A percentile compares a stretch with the other conserved stretches of the same genome.
Evolutionary conservation across 1,284 basidiomycete genomes (phyloP).

Genomic region (Melanopsichium pennsylvanicum): DNA sequence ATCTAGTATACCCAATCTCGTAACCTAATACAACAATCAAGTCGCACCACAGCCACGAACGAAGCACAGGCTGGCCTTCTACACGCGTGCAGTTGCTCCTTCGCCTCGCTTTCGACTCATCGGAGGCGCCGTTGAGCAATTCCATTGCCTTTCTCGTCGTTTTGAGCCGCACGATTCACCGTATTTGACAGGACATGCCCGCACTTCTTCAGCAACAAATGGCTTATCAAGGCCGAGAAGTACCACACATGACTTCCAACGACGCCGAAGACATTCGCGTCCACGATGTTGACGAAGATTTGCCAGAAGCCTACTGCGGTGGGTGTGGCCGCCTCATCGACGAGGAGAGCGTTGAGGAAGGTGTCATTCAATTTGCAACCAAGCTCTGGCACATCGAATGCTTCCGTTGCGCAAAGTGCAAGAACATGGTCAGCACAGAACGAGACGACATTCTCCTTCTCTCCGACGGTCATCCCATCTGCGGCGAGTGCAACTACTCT

Average conservation of each 20-base stretch:
- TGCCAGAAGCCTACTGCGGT: slow-evolving; percentile 57
- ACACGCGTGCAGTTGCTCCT: no score
- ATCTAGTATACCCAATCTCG: no score
- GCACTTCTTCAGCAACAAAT: slow-evolving; percentile 25
- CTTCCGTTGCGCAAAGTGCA: slow-evolving; percentile 66
- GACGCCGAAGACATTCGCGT: slow-evolving; percentile 5
- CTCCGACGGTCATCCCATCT: slow-evolving; percentile 95
- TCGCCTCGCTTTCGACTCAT: no score
- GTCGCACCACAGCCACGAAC: no score
- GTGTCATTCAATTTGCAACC: slow-evolving; percentile 58
- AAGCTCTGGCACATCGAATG: slow-evolving; percentile 61
- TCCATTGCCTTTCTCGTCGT: no score
- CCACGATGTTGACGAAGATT: slow-evolving; percentile 36
- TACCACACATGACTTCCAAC: neutral
- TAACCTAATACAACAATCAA: no score
- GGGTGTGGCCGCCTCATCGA: slow-evolving; percentile 54
- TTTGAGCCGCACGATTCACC: no score
- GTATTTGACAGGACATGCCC: no score
- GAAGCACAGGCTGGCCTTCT: no score
- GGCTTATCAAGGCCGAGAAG: neutral
- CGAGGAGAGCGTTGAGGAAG: slow-evolving; percentile 54
- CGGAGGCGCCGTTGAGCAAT: no score
- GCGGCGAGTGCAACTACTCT: slow-evolving; percentile 92
- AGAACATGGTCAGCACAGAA: slow-evolving; percentile 74
- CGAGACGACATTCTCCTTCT: slow-evolving; percentile 88